Evolutionary conservation across 441 rosid genomes (phyloP), one percentile per base, ranked within the genome.

Genomic region (Bruguiera hainesii): DNA sequence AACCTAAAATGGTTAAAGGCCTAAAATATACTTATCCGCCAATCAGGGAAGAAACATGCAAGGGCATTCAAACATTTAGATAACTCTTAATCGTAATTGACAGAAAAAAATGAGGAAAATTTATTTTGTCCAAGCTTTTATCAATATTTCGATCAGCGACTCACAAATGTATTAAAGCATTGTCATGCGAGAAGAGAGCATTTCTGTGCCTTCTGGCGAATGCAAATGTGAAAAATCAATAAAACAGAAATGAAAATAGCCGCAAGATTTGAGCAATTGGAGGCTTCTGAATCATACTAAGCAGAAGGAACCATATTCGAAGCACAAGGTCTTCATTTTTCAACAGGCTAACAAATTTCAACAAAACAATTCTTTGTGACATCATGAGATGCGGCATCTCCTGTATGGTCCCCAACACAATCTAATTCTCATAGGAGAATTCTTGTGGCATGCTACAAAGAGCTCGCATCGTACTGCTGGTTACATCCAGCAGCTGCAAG

Each of bases 401-500:
- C 50, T 28, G 61, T 33, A 71, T 37, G 23, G 30, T 62, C 10
- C 37, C 7, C n/a, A 29, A 15, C 18, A 25, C 58, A 51, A 39
- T 35, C 68, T 82, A 83, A 71, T 65, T 30, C 62, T 82, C 83
- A 33, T 76, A 78, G 48, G 82, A 64, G 72, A 82, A 77, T 26
- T 84, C 91, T 72, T 87, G 79, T 13, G 96, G 85, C 95, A 91
- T 83, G 73, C 80, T 79, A 71, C 83, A 71, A 48, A 84, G 75
- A 61, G 83, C 87, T 70, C 82, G 81, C 73, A 87, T 83, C 20
- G 85, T 77, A 70, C 72, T 80, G 85, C 97, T 89, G 74, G 90
- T 78, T 70, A 85, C 89, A 60, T 88, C 90, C 72, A 91, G 84
- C 71, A 91, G 85, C 87, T 91, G 97, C 86, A 95, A 71, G 81